Percentiles rank a stretch among this genome's conserved stretches.
phyloP scores from a whole-genome alignment of 371 early-diverging fungal species.

The Circinella umbellata region DNA sequence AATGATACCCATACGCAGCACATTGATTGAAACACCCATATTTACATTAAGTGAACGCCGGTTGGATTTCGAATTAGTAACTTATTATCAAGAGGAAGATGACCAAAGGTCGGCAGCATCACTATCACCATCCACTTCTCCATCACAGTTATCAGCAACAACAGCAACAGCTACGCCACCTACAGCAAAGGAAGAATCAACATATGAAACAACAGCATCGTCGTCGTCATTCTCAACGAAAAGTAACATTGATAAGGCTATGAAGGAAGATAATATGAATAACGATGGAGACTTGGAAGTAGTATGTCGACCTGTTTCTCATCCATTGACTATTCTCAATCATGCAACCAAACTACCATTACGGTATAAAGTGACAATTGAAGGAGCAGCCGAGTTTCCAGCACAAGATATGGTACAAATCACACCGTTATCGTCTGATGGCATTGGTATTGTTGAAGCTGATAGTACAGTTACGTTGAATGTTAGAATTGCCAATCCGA shows the following conservation, averaged over 20 bases:
- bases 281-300: conserved; percentile 11
- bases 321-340: conserved; percentile 65
- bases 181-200: not conserved
- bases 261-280: conserved; percentile 11
- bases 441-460: conserved; percentile 62
- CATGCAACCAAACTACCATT: conserved; percentile 68
- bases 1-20: conserved; percentile 71
- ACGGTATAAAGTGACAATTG: conserved; percentile 69
- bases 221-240: not conserved
- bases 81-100: conserved; percentile 53
- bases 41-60: conserved; percentile 69
- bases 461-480: conserved; percentile 59
- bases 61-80: conserved; percentile 62
- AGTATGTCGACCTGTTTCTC: conserved; percentile 41
- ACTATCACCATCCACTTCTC: no score
- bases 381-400: conserved; percentile 79
- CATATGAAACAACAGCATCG: not conserved
- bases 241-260: no score
- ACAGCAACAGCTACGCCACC: no score
- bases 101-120: no score
- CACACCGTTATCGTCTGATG: conserved; percentile 58
- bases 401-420: conserved; percentile 64
- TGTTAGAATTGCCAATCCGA: conserved; percentile 65
- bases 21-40: conserved; percentile 67
- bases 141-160: no score